Base-by-base conservation (phyloP, 169 alveolate species). In the Cryptosporidium meleagridis region DNA sequence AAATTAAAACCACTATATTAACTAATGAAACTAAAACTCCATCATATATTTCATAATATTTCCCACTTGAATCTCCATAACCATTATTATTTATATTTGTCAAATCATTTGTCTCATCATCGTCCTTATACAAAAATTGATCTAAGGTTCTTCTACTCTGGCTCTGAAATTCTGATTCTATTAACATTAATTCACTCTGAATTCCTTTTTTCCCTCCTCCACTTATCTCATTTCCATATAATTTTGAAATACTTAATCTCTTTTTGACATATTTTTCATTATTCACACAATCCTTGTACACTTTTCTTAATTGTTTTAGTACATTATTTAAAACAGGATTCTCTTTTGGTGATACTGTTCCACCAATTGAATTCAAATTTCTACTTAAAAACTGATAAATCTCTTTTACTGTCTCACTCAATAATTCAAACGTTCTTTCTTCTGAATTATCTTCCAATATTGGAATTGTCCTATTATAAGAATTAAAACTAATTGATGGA, bases 291-390 rank as follows among this genome's bases (percentile, higher is more conserved):
- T 59, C 51, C 55, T 41, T 80, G 33, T 80, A 80, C 8, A 65
- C 70, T 48, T 65, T 59, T 41, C 65, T 37, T 1, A 80, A 29
- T 29, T 62, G 9, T 45, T 45, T 59, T 8, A 80, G 52, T 26
- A 51, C 89, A 35, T 41, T 59, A 33, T 65, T 80, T 39, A 80
- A 23, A 8, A n/a, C 29, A 6, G 73, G 75, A 80, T 80, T 80
- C 33, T 80, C 89, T 18, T 65, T 65, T 26, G 75, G 80, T 9
- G 89, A 80, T 3, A 62, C 44, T n/a, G 75, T 62, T 39, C 80
- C 89, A 39, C 89, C 89, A 10, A 29, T 39, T 3, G 59, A 44
- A 12, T 35, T 61, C 37, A 80, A 33, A 16, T 61, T 65, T 44
- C 62, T 12, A 23, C 52, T 80, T 33, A 80, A 45, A 62, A 80